Evolutionary conservation across 2,329 filamentous ascomycete genomes (phyloP).

Genomic region (Penicillium verrucosum): DNA sequence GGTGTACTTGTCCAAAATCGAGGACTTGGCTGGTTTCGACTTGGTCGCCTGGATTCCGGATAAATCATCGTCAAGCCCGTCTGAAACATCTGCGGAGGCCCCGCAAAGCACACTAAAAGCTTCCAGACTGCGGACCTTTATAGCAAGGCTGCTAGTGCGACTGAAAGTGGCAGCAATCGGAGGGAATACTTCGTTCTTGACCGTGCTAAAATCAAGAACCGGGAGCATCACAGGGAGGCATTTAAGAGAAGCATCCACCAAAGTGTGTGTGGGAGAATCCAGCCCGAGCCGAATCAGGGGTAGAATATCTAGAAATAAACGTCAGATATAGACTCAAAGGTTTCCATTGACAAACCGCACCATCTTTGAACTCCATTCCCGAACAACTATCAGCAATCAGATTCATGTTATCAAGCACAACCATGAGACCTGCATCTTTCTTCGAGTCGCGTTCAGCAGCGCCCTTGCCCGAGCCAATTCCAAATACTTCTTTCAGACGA

Average conservation of each 20-base stretch:
- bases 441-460: slow-evolving; percentile 71
- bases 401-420: slow-evolving; percentile 79
- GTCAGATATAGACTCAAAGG: slow-evolving; percentile 22
- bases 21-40: slow-evolving; percentile 64
- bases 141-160: slow-evolving; percentile 86
- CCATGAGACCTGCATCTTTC: slow-evolving; percentile 86
- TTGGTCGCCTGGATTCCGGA: slow-evolving; percentile 56
- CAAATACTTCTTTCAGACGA: slow-evolving; percentile 76
- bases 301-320: slow-evolving; percentile 64
- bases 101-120: slow-evolving; percentile 89
- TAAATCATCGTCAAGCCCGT: slow-evolving; percentile 63
- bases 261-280: slow-evolving; percentile 81
- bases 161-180: slow-evolving; percentile 87
- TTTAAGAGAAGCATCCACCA: slow-evolving; percentile 81
- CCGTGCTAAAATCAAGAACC: slow-evolving; percentile 89
- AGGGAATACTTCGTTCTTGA: slow-evolving; percentile 95
- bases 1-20: slow-evolving; percentile 91
- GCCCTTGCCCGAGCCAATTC: slow-evolving; percentile 50
- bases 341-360: slow-evolving; percentile 46
- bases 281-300: slow-evolving; percentile 81
- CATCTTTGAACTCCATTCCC: slow-evolving; percentile 92
- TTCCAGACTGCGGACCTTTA: slow-evolving; percentile 89
- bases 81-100: slow-evolving; percentile 55
- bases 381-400: slow-evolving; percentile 75
- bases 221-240: slow-evolving; percentile 78